Conservation (phyloP, 2,329 filamentous ascomycete species). For the Xylariaceae sp. region DNA sequence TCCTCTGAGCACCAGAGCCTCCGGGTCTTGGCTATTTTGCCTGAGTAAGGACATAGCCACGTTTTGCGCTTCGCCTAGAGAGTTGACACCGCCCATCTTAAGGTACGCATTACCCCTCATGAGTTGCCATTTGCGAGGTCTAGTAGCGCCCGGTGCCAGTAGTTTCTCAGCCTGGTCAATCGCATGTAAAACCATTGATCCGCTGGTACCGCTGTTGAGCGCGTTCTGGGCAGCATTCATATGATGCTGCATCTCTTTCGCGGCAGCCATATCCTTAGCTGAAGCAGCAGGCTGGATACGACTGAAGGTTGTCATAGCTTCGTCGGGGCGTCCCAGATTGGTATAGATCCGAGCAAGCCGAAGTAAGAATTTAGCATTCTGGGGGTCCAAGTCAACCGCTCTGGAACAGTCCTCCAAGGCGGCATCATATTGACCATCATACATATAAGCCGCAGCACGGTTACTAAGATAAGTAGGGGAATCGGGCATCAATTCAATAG, state of each 20-base stretch:
- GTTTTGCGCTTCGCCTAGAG: slow-evolving; percentile 89
- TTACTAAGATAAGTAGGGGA: slow-evolving; percentile 94
- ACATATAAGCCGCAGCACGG: slow-evolving; percentile 93
- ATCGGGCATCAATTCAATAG: slow-evolving; percentile 84
- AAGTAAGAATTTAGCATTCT: slow-evolving; percentile 86
- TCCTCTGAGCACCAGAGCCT: slow-evolving; percentile 88
- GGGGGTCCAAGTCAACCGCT: slow-evolving; percentile 82
- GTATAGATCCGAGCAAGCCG: slow-evolving; percentile 91
- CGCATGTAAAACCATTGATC: slow-evolving; percentile 91
- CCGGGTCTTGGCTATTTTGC: slow-evolving; percentile 88
- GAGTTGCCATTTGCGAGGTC: slow-evolving; percentile 91
- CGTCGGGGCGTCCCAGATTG: slow-evolving; percentile 81
- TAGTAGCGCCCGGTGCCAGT: slow-evolving; percentile 75
- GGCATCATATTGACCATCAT: slow-evolving; percentile 76
- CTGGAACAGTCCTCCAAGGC: slow-evolving; percentile 87
- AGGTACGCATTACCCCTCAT: slow-evolving; percentile 91
- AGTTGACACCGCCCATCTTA: slow-evolving; percentile 89
- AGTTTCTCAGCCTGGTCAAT: slow-evolving; percentile 88
- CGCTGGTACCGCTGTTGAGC: slow-evolving; percentile 75
- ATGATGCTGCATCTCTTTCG: slow-evolving; percentile 84
- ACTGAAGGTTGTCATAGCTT: slow-evolving; percentile 82
- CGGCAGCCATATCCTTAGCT: slow-evolving; percentile 83
- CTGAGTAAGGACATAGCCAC: slow-evolving; percentile 88
- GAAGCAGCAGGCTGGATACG: slow-evolving; percentile 82
- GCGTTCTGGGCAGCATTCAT: slow-evolving; percentile 81